These are phyloP conservation scores for Lipomyces sp. DNA, from an alignment of 805 yeast species.

Conservation along the genomic window DNA sequence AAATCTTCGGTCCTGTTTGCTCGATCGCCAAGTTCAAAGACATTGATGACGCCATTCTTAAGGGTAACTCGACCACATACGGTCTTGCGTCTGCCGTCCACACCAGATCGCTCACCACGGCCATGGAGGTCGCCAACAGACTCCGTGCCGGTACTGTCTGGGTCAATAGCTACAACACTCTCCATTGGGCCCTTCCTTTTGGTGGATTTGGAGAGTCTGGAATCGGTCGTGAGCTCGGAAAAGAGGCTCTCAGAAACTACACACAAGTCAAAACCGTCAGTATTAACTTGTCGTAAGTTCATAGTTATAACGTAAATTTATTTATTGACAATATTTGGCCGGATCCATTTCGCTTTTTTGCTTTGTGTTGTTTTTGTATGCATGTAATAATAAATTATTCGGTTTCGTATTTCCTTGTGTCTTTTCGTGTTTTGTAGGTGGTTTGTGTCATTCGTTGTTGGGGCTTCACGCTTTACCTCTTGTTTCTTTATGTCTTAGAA, in stretches of 20 bases:
- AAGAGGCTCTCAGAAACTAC: slow-evolving; percentile 69
- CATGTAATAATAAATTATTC: not conserved
- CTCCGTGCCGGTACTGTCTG: slow-evolving; percentile 88
- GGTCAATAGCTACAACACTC: slow-evolving; percentile 86
- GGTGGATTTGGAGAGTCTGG: slow-evolving; percentile 84
- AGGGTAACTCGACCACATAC: slow-evolving; percentile 80
- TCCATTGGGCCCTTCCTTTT: slow-evolving; percentile 69
- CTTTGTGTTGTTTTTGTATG: not conserved
- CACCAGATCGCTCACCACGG: slow-evolving; percentile 73
- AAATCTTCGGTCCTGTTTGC: slow-evolving; percentile 94
- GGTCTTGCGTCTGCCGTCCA: slow-evolving; percentile 94
- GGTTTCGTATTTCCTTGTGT: too few species aligned
- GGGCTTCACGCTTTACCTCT: too few species aligned
- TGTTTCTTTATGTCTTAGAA: too few species aligned
- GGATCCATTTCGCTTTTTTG: not conserved
- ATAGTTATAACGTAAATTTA: too few species aligned
- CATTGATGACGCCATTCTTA: slow-evolving; percentile 75
- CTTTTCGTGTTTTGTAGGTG: too few species aligned
- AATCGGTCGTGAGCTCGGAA: slow-evolving; percentile 80
- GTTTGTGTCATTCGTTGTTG: too few species aligned
- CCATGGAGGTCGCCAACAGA: slow-evolving; percentile 72
- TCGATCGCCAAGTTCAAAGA: slow-evolving; percentile 79
- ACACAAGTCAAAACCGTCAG: slow-evolving; percentile 79
- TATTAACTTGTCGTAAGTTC: slow-evolving; percentile 56
- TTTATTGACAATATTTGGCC: not conserved